phyloP scores from a whole-genome alignment of 2,329 filamentous ascomycete genomes.

The Didymosphaeria variabile region DNA sequence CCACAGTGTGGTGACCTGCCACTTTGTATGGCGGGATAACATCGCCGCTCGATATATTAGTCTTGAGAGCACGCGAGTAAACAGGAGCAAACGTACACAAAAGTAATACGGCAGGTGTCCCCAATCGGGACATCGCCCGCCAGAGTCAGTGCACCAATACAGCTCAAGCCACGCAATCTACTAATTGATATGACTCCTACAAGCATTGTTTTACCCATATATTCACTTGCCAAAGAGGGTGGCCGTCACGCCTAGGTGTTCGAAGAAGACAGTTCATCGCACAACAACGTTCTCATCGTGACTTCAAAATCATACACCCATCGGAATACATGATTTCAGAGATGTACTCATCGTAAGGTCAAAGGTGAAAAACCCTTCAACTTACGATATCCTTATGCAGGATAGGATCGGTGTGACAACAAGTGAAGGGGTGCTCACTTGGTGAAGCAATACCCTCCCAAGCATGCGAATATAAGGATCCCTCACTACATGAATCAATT shows the following conservation, averaged over 20 bases:
- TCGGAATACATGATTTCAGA: background rate
- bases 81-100: background rate
- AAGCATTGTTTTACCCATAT: no score
- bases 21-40: background rate
- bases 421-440: no score
- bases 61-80: background rate
- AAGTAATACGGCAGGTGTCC: background rate
- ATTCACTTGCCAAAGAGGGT: background rate
- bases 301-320: background rate
- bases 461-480: no score
- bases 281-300: background rate
- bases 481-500: no score
- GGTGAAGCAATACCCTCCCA: no score
- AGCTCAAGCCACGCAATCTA: background rate
- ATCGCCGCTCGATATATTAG: no score
- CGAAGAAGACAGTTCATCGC: no score
- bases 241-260: background rate
- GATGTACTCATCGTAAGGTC: background rate
- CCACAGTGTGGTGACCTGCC: background rate
- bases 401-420: background rate
- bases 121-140: background rate
- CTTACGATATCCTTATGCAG: background rate
- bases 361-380: background rate
- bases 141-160: background rate
- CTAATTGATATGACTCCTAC: no score